phyloP scores from a whole-genome alignment of 2,329 filamentous ascomycete species.

The Cordyceps farinosa region DNA sequence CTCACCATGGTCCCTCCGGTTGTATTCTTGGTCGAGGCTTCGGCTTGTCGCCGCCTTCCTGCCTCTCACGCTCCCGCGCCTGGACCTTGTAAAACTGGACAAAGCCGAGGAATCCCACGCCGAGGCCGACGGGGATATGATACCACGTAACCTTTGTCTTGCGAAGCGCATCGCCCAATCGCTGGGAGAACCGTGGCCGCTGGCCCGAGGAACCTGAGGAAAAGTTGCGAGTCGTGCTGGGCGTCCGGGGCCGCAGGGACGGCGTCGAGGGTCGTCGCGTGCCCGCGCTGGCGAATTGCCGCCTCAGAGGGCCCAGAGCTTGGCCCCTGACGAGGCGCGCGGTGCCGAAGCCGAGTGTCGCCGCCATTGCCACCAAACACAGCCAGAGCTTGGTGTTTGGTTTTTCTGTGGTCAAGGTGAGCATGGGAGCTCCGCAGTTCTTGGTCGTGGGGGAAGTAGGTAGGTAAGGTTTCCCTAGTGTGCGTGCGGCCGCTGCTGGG shows the following conservation, averaged over 20 bases:
- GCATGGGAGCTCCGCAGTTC: constrained; percentile 13
- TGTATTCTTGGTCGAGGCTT: constrained; percentile 59
- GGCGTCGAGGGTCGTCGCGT: constrained; percentile 26
- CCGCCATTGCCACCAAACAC: constrained; percentile 28
- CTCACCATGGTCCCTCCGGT: constrained; percentile 78
- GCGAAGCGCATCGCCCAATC: constrained; percentile 47
- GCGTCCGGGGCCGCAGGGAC: constrained; percentile 21
- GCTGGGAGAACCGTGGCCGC: constrained; percentile 49
- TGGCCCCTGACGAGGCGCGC: constrained; percentile 33
- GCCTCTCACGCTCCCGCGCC: constrained; percentile 50
- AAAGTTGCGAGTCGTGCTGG: constrained; percentile 28
- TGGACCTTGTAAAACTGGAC: constrained; percentile 79
- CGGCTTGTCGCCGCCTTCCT: constrained; percentile 38
- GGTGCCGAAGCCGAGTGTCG: constrained; percentile 34
- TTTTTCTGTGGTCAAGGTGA: constrained; percentile 15
- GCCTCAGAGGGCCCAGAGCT: constrained; percentile 28
- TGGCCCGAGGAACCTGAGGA: constrained; percentile 37
- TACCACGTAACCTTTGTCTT: constrained; percentile 74
- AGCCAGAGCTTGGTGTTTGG: constrained; percentile 19
- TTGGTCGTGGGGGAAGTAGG: not conserved
- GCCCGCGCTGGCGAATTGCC: constrained; percentile 29
- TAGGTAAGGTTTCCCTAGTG: constrained; percentile 7
- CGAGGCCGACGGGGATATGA: constrained; percentile 81
- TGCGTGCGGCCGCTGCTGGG: not conserved
- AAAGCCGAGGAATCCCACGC: constrained; percentile 77